Base-by-base conservation (phyloP, 2,329 filamentous ascomycete genomes). In the Knoxdaviesia capensis region DNA sequence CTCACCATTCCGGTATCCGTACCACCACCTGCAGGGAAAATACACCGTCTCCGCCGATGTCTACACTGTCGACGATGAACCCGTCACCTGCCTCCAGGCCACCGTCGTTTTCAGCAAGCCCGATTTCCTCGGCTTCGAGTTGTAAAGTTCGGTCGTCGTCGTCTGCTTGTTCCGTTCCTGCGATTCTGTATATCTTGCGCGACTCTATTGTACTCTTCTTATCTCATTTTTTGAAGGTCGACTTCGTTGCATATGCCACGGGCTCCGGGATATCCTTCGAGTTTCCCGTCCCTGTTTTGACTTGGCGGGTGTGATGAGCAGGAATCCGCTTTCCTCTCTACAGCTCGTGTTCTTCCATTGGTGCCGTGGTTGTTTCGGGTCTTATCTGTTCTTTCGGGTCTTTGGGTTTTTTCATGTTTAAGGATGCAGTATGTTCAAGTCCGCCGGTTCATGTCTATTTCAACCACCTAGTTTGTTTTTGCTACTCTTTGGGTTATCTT, bases 21-120 rank as follows among this genome's bases (percentile, higher is more conserved):
- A 35, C 34, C 11, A 11, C 7, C 37, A 36, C n/a, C 29, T 40
- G 4, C 48, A 90, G 85, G 90, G 87, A 56, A 87, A 76, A 54
- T 98, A 94, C 69, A 81, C 72, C 11, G 90, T 98, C 34, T 62
- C 78, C 35, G 90, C 88, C 36, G 83, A 96, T 55, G 88, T 92
- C 40, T 80, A 74, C 60, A 85, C 74, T 50, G 68, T 65, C 46
- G 77, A 92, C 41, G 67, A 72, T 44, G 66, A 77, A 48, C 77
- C 75, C 54, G 80, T 98, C 48, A 93, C 87, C 46, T 98, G 90
- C 62, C 68, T 98, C 54, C 78, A 79, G 43, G 86, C 86, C 28
- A 71, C 66, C 6, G 74, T 90, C 45, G 55, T 60, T 38, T 88
- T 90, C 56, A 52, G 53, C 34, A 48, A 56, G 42, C 62, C 59